Base-by-base conservation (phyloP, 2,329 filamentous ascomycete genomes). In the Clonostachys sp. region DNA sequence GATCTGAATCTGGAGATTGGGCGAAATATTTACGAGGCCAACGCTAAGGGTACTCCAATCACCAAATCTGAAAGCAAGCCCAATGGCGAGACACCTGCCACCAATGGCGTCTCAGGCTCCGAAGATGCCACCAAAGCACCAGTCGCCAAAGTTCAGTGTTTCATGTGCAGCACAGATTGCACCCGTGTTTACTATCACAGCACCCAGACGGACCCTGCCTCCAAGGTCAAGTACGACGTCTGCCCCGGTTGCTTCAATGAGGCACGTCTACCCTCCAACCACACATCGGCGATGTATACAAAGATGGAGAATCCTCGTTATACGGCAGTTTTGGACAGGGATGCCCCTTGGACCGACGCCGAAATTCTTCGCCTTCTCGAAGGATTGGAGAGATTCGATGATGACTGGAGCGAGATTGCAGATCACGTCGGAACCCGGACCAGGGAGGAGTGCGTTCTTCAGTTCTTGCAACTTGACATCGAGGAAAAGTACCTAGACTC, bases 401-500 rank as follows among this genome's bases (percentile, higher is more conserved):
- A 97, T 51, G 90, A 97, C 68, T 99, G 94, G 94, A 86, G 88
- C 49, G 83, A 89, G 58, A 91, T 99, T 55, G 86, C 95, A 2
- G 90, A 92, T 53, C 89, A 96, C 60, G 94, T 99, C 41, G 88
- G 88, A 44, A 95, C 90, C 4, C 85, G 92, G 50, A 96, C 91
- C 2, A 81, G 90, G 46, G 95, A 99, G 66, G 92, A 99, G 70
- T 99, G 94, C 64, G 92, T 97, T 14, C 78, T 97, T 57, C 94
- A 96, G 64, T 99, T 99, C 73, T 68, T 99, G 53, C 91, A 96
- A 62, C 77, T 99, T 35, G 92, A 96, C 56, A 99, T 99, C 52
- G 94, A 97, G 65, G 92, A 96, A 72, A 95, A 95, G 65, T 99
- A 96, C 61, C 75, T 96, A 10, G 91, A 97, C 58, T 83, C 89